These are phyloP conservation scores for Ophiorrhiza pumila DNA, from an alignment of 257 asterid species.

Conservation along the genomic window DNA sequence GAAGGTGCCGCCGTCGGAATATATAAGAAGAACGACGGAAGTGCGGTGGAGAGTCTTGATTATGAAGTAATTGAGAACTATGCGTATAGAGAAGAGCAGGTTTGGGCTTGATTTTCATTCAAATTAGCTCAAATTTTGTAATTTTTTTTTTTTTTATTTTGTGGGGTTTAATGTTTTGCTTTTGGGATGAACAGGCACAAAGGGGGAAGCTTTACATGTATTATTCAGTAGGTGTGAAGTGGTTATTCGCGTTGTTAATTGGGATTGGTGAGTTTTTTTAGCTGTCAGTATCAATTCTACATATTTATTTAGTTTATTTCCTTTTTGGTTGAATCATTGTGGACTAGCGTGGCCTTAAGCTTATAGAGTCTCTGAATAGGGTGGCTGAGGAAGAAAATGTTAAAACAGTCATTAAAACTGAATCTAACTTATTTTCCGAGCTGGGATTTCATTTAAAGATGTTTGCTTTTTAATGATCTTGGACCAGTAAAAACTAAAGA, in stretches of 20 bases:
- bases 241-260: constrained; percentile 82
- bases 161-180: constrained; percentile 17
- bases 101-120: constrained; percentile 12
- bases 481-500: background rate
- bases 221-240: constrained; percentile 73
- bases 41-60: constrained; percentile 81
- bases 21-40: constrained; percentile 41
- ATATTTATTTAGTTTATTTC: background rate
- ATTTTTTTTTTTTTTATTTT: background rate
- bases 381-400: background rate
- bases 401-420: background rate
- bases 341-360: background rate
- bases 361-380: background rate
- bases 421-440: background rate
- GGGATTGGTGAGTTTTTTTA: constrained; percentile 76
- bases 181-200: constrained; percentile 57
- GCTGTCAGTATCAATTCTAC: constrained; percentile 1
- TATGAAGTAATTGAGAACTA: constrained; percentile 90
- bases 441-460: background rate
- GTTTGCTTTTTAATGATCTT: background rate
- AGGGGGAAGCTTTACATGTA: constrained; percentile 82
- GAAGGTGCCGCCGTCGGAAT: constrained; percentile 30
- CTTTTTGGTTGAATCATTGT: background rate
- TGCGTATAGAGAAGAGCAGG: constrained; percentile 91
- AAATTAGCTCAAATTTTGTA: constrained; percentile 1